Conservation (phyloP, 2,329 filamentous ascomycete species). For the Apiospora malaysiana region DNA sequence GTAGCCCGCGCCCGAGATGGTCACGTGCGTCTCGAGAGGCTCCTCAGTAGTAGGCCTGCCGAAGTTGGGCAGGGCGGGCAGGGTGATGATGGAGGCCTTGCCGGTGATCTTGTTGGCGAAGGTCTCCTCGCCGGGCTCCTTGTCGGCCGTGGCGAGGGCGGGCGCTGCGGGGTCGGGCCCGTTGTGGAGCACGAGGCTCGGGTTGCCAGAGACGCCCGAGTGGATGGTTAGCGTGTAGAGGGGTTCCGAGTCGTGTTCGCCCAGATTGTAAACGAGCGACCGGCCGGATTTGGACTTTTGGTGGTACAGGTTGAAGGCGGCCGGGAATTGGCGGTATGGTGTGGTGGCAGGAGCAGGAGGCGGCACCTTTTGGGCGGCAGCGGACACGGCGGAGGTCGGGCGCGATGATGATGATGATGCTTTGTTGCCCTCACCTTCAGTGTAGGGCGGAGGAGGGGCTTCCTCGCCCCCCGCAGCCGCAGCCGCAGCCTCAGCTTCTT, state of each 20-base stretch:
- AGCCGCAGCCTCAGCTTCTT: constrained; percentile 21
- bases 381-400: neutral
- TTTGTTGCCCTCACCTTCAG: neutral
- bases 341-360: neutral
- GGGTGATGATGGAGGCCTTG: constrained; percentile 31
- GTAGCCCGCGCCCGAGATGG: constrained; percentile 31
- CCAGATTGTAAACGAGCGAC: constrained; percentile 33
- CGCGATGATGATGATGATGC: constrained; percentile 12
- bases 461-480: constrained; percentile 20
- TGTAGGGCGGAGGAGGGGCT: constrained; percentile 24
- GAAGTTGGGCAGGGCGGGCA: constrained; percentile 36
- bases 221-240: constrained; percentile 41
- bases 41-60: constrained; percentile 24
- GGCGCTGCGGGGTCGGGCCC: constrained; percentile 37
- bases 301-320: constrained; percentile 40
- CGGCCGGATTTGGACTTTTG: constrained; percentile 26
- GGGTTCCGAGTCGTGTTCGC: constrained; percentile 39
- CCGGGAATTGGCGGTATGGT: constrained; percentile 39
- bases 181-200: constrained; percentile 43
- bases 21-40: constrained; percentile 14
- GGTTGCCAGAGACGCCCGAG: constrained; percentile 33
- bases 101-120: constrained; percentile 16
- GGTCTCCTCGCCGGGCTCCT: constrained; percentile 15
- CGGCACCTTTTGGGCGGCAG: neutral
- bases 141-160: constrained; percentile 38